phyloP scores from a whole-genome alignment of 1,284 basidiomycete species.

The Cerioporus squamosus region DNA sequence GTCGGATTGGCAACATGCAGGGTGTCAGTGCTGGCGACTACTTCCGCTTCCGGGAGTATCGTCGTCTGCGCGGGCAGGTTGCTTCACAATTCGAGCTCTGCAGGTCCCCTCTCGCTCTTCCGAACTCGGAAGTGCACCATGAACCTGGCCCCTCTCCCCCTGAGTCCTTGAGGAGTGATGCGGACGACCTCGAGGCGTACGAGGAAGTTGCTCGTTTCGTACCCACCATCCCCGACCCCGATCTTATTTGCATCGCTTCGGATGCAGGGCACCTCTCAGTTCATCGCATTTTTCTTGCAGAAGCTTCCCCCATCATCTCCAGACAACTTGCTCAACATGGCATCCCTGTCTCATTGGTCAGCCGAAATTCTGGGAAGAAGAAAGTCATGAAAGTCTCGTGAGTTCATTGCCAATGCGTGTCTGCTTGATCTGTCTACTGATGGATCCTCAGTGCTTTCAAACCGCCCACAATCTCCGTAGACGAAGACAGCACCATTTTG shows the following conservation, averaged over 20 bases:
- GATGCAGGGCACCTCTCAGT: too few species aligned
- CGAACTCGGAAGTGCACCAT: not conserved
- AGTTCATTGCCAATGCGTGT: too few species aligned
- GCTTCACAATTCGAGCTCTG: not conserved
- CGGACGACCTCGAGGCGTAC: slow-evolving; percentile 11
- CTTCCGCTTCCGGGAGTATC: slow-evolving; percentile 4
- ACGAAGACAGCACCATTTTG: slow-evolving; percentile 3
- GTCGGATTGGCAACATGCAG: not conserved
- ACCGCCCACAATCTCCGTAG: slow-evolving; percentile 5
- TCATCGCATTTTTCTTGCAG: not conserved
- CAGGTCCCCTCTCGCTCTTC: too few species aligned
- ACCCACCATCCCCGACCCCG: not conserved
- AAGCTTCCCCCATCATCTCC: not conserved
- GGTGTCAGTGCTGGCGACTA: not conserved
- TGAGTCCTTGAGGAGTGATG: too few species aligned
- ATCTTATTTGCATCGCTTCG: too few species aligned
- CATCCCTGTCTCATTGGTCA: too few species aligned
- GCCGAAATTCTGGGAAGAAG: too few species aligned
- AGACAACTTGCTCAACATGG: too few species aligned
- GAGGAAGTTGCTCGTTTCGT: slow-evolving; percentile 4
- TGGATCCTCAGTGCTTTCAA: too few species aligned
- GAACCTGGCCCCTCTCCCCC: not conserved
- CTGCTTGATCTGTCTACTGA: too few species aligned
- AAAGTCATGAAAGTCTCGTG: too few species aligned
- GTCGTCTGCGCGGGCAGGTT: not conserved